phyloP scores from a whole-genome alignment of 2,329 filamentous ascomycete species.

The Diplodia mutila region DNA sequence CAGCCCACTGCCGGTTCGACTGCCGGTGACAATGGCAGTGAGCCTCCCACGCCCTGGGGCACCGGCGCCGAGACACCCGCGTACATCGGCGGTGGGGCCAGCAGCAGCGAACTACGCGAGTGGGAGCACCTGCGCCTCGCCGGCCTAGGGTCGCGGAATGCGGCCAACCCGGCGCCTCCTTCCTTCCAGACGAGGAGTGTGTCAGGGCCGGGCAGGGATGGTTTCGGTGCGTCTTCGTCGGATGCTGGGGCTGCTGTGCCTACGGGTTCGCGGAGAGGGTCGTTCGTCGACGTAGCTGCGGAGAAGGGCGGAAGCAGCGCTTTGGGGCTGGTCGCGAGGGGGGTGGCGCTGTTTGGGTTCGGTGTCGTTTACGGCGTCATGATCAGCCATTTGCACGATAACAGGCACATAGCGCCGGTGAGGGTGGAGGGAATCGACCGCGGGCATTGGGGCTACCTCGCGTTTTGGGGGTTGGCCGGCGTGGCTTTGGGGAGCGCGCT shows the following conservation, averaged over 20 bases:
- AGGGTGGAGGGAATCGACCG: slow-evolving; percentile 61
- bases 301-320: neutral
- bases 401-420: slow-evolving; percentile 65
- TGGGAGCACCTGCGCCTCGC: slow-evolving; percentile 38
- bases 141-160: slow-evolving; percentile 8
- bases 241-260: neutral
- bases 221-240: neutral
- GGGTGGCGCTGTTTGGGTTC: slow-evolving; percentile 70
- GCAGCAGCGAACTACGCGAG: slow-evolving; percentile 29
- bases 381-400: slow-evolving; percentile 77
- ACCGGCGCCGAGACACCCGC: slow-evolving; percentile 73
- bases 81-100: slow-evolving; percentile 19
- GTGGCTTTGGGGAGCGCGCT: slow-evolving; percentile 77
- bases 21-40: slow-evolving; percentile 52
- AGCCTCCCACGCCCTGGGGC: slow-evolving; percentile 74
- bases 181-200: neutral
- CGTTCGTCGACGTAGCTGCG: neutral
- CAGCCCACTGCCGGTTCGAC: slow-evolving; percentile 65
- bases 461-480: slow-evolving; percentile 80
- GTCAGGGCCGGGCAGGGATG: neutral
- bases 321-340: neutral
- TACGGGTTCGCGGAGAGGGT: neutral
- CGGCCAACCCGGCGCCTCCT: neutral
- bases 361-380: slow-evolving; percentile 83
- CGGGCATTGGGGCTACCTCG: slow-evolving; percentile 68